These are phyloP conservation scores for Carallia brachiata DNA, from an alignment of 345 rosid species.

Conservation along the genomic window DNA sequence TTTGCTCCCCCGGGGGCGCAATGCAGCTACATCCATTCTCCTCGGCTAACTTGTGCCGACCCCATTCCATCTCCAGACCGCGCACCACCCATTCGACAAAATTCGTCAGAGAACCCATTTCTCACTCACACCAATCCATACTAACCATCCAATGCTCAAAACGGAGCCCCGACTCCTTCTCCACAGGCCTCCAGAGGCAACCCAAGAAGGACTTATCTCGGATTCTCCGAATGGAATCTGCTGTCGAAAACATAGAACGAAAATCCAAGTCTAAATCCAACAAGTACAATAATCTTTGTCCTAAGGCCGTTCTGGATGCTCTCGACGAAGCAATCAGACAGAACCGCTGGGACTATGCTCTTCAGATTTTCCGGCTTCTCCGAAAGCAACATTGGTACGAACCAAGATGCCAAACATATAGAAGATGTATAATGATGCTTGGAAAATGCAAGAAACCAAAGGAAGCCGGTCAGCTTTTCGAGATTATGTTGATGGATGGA, in stretches of 20 bases:
- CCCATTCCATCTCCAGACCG: constrained; percentile 13
- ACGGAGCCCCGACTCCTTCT: constrained; percentile 20
- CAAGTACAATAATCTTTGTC: constrained; percentile 69
- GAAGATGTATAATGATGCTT: constrained; percentile 70
- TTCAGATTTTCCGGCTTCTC: constrained; percentile 75
- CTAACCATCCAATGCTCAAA: constrained; percentile 18
- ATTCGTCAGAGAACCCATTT: constrained; percentile 22
- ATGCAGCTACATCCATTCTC: constrained; percentile 17
- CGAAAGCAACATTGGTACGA: constrained; percentile 77
- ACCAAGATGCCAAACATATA: constrained; percentile 65
- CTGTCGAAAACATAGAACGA: constrained; percentile 59
- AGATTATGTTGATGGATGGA: constrained; percentile 66
- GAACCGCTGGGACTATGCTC: constrained; percentile 62
- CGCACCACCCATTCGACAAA: constrained; percentile 40
- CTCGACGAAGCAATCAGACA: constrained; percentile 64
- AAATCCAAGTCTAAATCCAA: constrained; percentile 70
- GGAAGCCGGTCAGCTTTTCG: constrained; percentile 65
- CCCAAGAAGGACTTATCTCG: constrained; percentile 57
- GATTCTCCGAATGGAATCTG: constrained; percentile 64
- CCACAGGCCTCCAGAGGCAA: constrained; percentile 40
- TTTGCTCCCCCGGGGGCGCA: background rate
- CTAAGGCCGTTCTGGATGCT: constrained; percentile 84
- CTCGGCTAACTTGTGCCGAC: background rate
- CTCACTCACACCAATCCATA: constrained; percentile 6
- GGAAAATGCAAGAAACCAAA: constrained; percentile 68